Evolutionary conservation across 2,329 filamentous ascomycete species (phyloP), one percentile per base, ranked within the genome.

Genomic region (Bertia moriformis): DNA sequence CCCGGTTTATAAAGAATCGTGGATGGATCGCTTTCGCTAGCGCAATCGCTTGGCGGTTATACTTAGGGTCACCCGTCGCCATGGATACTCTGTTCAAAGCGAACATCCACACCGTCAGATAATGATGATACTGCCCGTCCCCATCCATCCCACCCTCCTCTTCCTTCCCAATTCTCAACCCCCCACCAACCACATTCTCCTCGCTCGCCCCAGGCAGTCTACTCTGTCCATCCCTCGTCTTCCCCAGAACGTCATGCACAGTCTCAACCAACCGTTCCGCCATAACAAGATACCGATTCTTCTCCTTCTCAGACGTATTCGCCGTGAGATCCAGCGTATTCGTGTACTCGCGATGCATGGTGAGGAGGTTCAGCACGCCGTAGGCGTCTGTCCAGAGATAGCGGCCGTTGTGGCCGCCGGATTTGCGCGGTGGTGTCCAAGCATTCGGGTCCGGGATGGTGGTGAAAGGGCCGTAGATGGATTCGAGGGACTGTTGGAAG

Each of bases 321-420:
- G 46, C 45, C 2, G 42, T 42, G n/a, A n/a, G n/a, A n/a, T n/a
- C n/a, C 0, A 51, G 57, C 10, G 32, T 7, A 13, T 35, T 35
- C 10, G 7, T 7, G 32, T 35, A 35, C 43, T 67, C 60, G 4
- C 54, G 54, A 43, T 65, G 59, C 2, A 77, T 58, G 2, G 71
- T 76, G 32, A 76, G 51, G 44, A 77, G 65, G 48, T 75, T 73
- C 42, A 76, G 46, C 4, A 77, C 65, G 3, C 70, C 72, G 46
- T 75, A 75, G 1, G 71, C 69, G 45, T 76, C 72, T 1, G 69
- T 74, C 72, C 71, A 75, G 17, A 76, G 60, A 47, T 75, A 75
- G 14, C 72, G 63, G 15, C 71, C 71, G n/a, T 57, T 59, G 45
- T 73, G 68, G 10, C 70, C 71, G 4, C 67, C 69, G 0, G 68